Conservation (phyloP, 1,139 yeast species). For the Lodderomyces metapsilosis region DNA sequence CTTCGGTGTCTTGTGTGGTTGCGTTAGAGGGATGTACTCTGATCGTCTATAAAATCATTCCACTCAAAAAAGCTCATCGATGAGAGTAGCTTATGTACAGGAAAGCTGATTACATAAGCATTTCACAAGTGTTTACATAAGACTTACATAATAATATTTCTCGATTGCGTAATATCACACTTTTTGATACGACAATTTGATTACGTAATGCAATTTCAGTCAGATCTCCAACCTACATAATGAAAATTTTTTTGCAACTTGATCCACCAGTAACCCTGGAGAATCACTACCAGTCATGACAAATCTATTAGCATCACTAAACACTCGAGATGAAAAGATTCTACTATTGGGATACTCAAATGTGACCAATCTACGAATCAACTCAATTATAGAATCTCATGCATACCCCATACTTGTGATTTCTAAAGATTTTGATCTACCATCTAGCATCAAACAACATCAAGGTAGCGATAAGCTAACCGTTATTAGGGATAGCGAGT, state of each 20-base stretch:
- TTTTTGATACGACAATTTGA: not conserved
- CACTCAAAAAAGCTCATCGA: not conserved
- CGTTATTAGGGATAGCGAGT: constrained; percentile 14
- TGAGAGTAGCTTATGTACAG: constrained; percentile 3
- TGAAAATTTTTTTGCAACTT: constrained; percentile 5
- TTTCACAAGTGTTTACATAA: not conserved
- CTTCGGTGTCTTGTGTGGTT: not conserved
- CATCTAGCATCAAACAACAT: constrained; percentile 23
- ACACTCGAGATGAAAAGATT: constrained; percentile 54
- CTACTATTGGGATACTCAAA: constrained; percentile 59
- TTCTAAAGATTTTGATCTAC: constrained; percentile 18
- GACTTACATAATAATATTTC: not conserved
- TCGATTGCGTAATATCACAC: constrained; percentile 10
- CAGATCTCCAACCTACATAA: not conserved
- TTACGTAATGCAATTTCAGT: not conserved
- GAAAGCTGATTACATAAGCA: not conserved
- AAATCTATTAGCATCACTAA: constrained; percentile 48
- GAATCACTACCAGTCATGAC: constrained; percentile 18
- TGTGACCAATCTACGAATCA: constrained; percentile 51
- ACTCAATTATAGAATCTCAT: constrained; percentile 51
- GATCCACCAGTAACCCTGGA: not conserved
- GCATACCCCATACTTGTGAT: constrained; percentile 55
- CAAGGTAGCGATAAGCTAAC: constrained; percentile 23
- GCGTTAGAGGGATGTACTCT: not conserved
- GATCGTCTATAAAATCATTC: not conserved